These are phyloP conservation scores for Herpetomonas samuelpessoai DNA, from an alignment of 208 protist genomes.

Conservation along the genomic window DNA sequence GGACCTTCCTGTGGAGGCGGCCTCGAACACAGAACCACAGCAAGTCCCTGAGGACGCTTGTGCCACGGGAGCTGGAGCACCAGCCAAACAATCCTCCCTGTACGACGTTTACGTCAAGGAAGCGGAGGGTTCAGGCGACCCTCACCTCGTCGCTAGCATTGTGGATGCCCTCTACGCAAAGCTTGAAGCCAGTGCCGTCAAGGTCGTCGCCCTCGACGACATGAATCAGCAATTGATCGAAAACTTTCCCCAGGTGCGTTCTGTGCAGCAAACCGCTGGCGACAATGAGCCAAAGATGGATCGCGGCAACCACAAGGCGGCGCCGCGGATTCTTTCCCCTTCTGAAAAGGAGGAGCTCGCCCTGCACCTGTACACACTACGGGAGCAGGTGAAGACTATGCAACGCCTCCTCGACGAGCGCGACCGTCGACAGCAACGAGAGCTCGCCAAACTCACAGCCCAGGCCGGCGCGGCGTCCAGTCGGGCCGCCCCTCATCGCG, in stretches of 20 bases:
- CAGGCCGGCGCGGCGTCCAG: neutral
- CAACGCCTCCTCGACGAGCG: constrained; percentile 25
- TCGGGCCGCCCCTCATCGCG: neutral
- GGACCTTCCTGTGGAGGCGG: no score
- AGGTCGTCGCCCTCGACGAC: constrained; percentile 52
- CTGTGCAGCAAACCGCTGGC: neutral
- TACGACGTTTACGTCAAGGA: no score
- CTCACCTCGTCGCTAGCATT: no score
- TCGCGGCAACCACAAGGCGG: constrained; percentile 2
- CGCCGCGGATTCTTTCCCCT: constrained; percentile 9
- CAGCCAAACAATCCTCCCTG: no score
- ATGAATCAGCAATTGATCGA: constrained; percentile 54
- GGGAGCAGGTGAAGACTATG: constrained; percentile 35
- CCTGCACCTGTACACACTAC: constrained; percentile 52
- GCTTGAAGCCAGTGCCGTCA: constrained; percentile 38
- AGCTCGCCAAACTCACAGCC: constrained; percentile 12
- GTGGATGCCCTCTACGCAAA: constrained; percentile 42
- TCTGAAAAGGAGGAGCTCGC: constrained; percentile 51
- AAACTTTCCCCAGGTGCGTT: constrained; percentile 14
- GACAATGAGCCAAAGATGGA: neutral
- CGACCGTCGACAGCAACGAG: constrained; percentile 18
- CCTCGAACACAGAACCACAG: no score
- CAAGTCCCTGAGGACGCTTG: no score
- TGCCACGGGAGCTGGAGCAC: no score
- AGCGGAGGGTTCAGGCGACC: no score